A percentile compares a stretch with the other conserved stretches of the same genome.
These are phyloP conservation scores for Syzygium malaccense DNA, from an alignment of 441 rosid genomes.

Conservation along the genomic window DNA sequence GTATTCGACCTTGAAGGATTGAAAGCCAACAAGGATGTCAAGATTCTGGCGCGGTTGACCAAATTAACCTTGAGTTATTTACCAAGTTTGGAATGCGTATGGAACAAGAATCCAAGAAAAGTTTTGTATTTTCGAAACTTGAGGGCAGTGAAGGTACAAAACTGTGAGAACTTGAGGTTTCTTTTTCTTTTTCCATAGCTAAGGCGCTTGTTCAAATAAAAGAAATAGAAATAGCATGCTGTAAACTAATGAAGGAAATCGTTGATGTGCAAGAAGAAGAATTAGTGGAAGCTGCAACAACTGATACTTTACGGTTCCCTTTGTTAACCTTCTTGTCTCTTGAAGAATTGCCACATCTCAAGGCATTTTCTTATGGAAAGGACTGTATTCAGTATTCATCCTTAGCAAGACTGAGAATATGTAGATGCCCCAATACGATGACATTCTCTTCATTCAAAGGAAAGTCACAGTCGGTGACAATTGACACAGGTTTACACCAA, in stretches of 20 bases:
- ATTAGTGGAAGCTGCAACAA: background rate
- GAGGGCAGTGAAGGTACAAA: rapidly evolving
- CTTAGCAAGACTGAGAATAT: background rate
- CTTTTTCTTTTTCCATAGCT: background rate
- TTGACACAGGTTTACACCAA: rapidly evolving
- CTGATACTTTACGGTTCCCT: too few species aligned
- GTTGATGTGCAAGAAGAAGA: background rate
- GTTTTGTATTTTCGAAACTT: background rate
- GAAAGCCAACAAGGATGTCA: rapidly evolving
- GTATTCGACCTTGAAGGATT: background rate
- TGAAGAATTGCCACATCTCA: too few species aligned
- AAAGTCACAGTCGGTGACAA: rapidly evolving
- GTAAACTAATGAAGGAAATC: background rate
- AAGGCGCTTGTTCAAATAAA: background rate
- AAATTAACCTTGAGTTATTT: background rate
- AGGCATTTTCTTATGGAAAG: background rate
- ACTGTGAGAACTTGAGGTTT: background rate
- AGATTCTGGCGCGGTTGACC: background rate
- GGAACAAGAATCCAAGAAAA: background rate
- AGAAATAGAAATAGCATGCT: too few species aligned
- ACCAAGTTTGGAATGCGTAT: background rate
- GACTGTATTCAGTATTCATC: rapidly evolving
- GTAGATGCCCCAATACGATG: background rate
- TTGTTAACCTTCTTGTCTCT: too few species aligned
- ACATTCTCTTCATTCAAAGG: rapidly evolving